Conservation (phyloP, 345 rosid genomes). For the Triadica sebifera region DNA sequence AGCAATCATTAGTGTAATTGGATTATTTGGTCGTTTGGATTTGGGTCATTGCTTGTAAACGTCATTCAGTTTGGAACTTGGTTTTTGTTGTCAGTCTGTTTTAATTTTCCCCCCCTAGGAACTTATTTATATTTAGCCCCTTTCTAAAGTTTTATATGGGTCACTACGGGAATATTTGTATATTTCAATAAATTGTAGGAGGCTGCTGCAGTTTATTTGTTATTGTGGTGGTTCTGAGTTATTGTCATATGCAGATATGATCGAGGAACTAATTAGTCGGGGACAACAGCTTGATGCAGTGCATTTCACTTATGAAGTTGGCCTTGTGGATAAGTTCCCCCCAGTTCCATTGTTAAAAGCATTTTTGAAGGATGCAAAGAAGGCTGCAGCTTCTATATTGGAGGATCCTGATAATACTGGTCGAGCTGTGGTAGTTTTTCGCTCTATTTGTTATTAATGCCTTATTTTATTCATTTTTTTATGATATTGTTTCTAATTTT, state of each 20-base stretch:
- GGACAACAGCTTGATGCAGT: conserved; percentile 99
- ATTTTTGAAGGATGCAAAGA: conserved; percentile 86
- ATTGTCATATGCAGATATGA: conserved; percentile 57
- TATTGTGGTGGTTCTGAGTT: not conserved
- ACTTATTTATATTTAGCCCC: not conserved
- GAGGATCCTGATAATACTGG: conserved; percentile 85
- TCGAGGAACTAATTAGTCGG: conserved; percentile 75
- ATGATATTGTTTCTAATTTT: not conserved
- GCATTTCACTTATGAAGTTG: conserved; percentile 93
- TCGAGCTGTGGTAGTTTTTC: conserved; percentile 72
- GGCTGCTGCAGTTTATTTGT: not conserved
- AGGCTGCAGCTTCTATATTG: conserved; percentile 70
- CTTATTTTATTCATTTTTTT: not conserved
- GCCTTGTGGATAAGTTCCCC: conserved; percentile 80
- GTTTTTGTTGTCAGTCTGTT: not conserved
- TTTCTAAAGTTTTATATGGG: not conserved
- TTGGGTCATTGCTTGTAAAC: not conserved
- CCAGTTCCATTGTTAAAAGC: conserved; percentile 86
- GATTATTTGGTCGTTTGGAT: not conserved
- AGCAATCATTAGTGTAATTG: not conserved
- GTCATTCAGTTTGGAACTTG: not conserved
- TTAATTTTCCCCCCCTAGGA: no score
- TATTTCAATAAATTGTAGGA: not conserved
- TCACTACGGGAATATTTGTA: not conserved
- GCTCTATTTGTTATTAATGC: not conserved